Base-by-base conservation (phyloP, 768 basidiomycete species). In the Termitomyces sp. region DNA sequence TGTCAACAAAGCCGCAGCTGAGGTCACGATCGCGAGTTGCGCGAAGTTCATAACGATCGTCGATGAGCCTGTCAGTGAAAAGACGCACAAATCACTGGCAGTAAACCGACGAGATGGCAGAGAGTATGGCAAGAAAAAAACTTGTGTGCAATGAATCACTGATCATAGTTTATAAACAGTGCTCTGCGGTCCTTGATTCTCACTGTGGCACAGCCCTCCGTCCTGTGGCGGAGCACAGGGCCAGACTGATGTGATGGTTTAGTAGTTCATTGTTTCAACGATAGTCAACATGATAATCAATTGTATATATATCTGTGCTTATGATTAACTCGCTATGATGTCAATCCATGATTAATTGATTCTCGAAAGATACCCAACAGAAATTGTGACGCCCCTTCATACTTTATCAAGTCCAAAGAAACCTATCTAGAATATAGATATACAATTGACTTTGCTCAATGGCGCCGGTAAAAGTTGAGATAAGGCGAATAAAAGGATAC, bases 101-200 rank as follows among this genome's bases (percentile, higher is more conserved):
- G 40, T n/a, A 15, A 37, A 31, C 17, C 21, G n/a, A 30, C 30
- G 19, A 19, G 49, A 23, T 12, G 31, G 21, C 31, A 30, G 26
- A n/a, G 40, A 48, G 52, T 35, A 42, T 5, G 45, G 46, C 28
- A 19, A 23, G 38, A 54, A 48, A 40, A 19, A 33, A 50, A 50
- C 42, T 44, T 14, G 44, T 21, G 31, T 57, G 21, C 53, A 31
- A 57, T 26, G 31, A 42, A 6, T 10, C 5, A 31, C 42, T 26
- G 8, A 49, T 41, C 40, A 9, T 40, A 47, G 51, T 44, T 56
- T 59, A 59, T 59, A 56, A 23, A 51, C 35, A 46, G 33, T 45
- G 31, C 3, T 23, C 37, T 55, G 37, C 8, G 50, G 28, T 50
- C 17, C 26, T n/a, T 6, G 17, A 12, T 40, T 17, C 15, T n/a